Conservation (phyloP, 768 basidiomycete species). For the Podaxis carcinomalis region DNA sequence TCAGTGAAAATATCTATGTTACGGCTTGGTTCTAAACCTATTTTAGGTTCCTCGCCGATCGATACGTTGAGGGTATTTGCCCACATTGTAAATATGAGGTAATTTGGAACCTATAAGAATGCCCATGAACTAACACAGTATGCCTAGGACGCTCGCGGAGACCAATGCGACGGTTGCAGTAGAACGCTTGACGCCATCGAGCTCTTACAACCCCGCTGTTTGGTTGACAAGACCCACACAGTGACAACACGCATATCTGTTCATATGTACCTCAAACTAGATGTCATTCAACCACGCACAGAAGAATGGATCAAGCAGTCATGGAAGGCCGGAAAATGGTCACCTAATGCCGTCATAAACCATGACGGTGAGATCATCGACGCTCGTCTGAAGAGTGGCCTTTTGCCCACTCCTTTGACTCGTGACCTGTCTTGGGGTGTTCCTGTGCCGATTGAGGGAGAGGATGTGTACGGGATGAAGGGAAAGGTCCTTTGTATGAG, state of each 20-base stretch:
- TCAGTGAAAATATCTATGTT: background rate
- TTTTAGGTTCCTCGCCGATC: constrained; percentile 86
- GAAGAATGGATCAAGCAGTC: constrained; percentile 87
- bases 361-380: constrained; percentile 86
- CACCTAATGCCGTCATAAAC: constrained; percentile 87
- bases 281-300: constrained; percentile 73
- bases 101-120: background rate
- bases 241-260: constrained; percentile 74
- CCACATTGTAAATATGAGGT: constrained; percentile 83
- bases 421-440: constrained; percentile 97
- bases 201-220: constrained; percentile 91
- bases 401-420: constrained; percentile 88
- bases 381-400: constrained; percentile 78
- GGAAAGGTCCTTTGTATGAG: constrained; percentile 91
- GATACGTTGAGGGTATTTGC: constrained; percentile 97
- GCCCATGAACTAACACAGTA: background rate
- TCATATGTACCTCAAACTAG: constrained; percentile 90
- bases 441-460: constrained; percentile 75
- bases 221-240: constrained; percentile 75
- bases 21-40: background rate
- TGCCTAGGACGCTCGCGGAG: constrained; percentile 79
- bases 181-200: constrained; percentile 92
- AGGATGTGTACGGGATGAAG: constrained; percentile 80
- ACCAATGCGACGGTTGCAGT: constrained; percentile 95
- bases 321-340: constrained; percentile 85